Base-by-base conservation (phyloP, 805 yeast genomes). In the Kuraishia cidri region DNA sequence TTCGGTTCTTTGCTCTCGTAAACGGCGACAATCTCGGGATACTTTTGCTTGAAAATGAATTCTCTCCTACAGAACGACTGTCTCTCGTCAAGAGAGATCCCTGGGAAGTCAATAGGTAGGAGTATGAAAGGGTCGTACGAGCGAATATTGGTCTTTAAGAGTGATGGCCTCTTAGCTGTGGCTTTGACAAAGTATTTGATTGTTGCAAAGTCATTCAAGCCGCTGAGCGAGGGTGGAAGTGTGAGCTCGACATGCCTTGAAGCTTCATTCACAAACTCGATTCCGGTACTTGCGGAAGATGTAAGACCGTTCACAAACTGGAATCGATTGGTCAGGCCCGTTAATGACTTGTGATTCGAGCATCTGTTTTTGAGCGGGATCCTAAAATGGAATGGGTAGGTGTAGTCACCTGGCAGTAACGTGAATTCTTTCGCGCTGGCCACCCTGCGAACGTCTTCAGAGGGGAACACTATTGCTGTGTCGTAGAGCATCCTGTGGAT, bases 141-240 rank as follows among this genome's bases (percentile, higher is more conserved):
- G 24, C 82, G 54, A 21, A 66, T 44, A 37, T 73, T 76, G 18
- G 60, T 32, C 26, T 34, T 34, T 35, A 72, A 54, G 21, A 73
- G 44, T 3, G 75, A 62, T 2, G 76, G 52, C 29, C 77, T 47
- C 36, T 69, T 70, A 26, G 76, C 75, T 1, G 83, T 76, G 7
- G 64, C 80, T 49, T 77, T 76, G 34, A 78, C 61, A 45, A 66
- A 76, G 46, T 77, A 77, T 35, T 62, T 58, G 31, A 74, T 51
- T 8, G 49, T 45, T 6, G 69, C 72, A 16, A 30, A 29, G n/a
- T 43, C 42, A 2, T 42, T 48, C 16, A 45, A 13, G 6, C 46
- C 50, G 29, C 44, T 40, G 24, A 51, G 39, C 16, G 43, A 45
- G 13, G 54, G 56, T 6, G 60, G 59, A 16, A 55, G 35, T 3